Percentiles rank a stretch among this genome's conserved stretches.
Conservation (phyloP, 805 yeast species). For the Schizosaccharomyces pombe region DNA sequence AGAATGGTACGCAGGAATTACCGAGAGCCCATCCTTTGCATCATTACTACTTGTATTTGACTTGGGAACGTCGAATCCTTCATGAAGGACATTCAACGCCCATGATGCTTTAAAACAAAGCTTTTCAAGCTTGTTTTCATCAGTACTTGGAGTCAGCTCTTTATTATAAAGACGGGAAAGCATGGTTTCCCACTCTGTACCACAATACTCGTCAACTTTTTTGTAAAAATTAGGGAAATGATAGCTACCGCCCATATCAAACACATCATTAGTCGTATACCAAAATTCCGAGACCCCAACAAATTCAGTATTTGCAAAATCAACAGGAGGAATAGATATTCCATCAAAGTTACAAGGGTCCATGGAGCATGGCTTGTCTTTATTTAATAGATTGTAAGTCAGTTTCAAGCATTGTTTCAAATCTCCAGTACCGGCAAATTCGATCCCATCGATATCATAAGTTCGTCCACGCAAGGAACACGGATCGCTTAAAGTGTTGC, state of each 20-base stretch:
- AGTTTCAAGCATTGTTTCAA: conserved; percentile 48
- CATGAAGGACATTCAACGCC: conserved; percentile 74
- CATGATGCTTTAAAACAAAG: conserved; percentile 91
- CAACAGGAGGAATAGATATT: conserved; percentile 74
- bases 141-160: conserved; percentile 31
- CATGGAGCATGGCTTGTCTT: conserved; percentile 60
- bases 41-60: background rate
- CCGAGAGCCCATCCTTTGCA: background rate
- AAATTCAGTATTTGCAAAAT: conserved; percentile 56
- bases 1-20: background rate
- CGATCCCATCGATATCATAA: conserved; percentile 1
- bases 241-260: conserved; percentile 71
- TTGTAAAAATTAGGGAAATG: conserved; percentile 47
- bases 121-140: conserved; percentile 33
- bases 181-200: conserved; percentile 40
- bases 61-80: conserved; percentile 68
- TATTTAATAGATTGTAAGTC: conserved; percentile 54
- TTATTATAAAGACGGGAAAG: conserved; percentile 28
- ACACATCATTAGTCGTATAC: conserved; percentile 73
- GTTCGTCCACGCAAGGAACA: conserved; percentile 6
- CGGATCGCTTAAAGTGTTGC: conserved; percentile 4
- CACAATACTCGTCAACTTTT: conserved; percentile 50
- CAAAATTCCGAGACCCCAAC: conserved; percentile 92
- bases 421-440: conserved; percentile 53
- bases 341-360: conserved; percentile 88